Percentiles rank a stretch among this genome's conserved stretches.
These are phyloP conservation scores for Teunomyces funiuensis DNA, from an alignment of 805 yeast genomes.

Conservation along the genomic window DNA sequence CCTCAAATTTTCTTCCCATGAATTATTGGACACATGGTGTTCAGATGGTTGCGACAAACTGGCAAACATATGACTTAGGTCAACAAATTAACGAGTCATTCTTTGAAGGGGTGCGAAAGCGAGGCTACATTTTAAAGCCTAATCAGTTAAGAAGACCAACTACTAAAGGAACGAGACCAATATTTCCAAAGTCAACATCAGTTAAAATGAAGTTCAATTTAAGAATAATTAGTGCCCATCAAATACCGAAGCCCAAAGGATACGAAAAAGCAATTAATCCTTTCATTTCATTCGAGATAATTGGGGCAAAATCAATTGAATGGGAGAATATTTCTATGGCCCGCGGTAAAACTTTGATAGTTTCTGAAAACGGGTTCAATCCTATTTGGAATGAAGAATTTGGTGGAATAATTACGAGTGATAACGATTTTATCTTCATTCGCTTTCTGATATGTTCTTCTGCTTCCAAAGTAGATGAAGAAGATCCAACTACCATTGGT, in stretches of 20 bases:
- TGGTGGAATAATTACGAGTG: constrained; percentile 38
- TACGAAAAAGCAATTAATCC: constrained; percentile 55
- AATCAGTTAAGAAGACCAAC: constrained; percentile 36
- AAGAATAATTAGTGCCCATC: constrained; percentile 75
- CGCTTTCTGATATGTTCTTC: constrained; percentile 31
- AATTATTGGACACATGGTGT: constrained; percentile 81
- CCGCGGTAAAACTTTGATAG: constrained; percentile 19
- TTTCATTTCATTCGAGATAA: constrained; percentile 57
- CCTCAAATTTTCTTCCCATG: constrained; percentile 80
- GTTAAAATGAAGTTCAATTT: constrained; percentile 20
- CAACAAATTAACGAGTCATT: constrained; percentile 85
- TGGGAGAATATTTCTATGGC: constrained; percentile 21
- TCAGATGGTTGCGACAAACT: constrained; percentile 95
- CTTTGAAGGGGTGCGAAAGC: constrained; percentile 57
- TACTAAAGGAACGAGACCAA: constrained; percentile 14
- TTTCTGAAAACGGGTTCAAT: constrained; percentile 77
- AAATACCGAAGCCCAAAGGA: constrained; percentile 69
- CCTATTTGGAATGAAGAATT: constrained; percentile 75
- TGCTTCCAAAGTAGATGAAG: constrained; percentile 15
- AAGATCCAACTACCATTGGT: constrained; percentile 45
- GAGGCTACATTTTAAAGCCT: constrained; percentile 86
- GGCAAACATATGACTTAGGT: constrained; percentile 91
- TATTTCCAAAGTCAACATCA: background rate
- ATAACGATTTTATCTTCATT: constrained; percentile 54
- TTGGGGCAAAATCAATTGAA: constrained; percentile 40